phyloP scores from a whole-genome alignment of 768 basidiomycete genomes.

The Zangia roseola region DNA sequence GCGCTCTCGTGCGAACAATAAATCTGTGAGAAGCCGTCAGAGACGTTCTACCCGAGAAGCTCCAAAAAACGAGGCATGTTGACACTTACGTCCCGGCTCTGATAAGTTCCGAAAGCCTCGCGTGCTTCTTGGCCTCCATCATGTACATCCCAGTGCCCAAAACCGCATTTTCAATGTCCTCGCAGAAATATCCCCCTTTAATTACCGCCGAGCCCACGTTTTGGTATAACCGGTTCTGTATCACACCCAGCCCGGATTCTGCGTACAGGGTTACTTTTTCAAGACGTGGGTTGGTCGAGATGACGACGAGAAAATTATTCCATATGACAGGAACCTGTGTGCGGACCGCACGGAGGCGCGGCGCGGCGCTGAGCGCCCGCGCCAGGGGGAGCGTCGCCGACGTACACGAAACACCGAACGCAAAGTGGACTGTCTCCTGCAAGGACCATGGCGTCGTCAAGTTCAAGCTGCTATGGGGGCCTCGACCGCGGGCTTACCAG shows the following conservation, averaged over 20 bases:
- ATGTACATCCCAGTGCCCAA: conserved; percentile 55
- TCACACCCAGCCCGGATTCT: conserved; percentile 20
- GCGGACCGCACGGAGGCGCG: conserved; percentile 46
- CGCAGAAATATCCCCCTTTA: conserved; percentile 7
- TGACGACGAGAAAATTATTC: conserved; percentile 51
- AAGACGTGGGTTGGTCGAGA: conserved; percentile 48
- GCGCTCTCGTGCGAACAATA: conserved; percentile 37
- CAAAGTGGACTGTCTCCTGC: conserved; percentile 53
- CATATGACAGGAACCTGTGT: conserved; percentile 59
- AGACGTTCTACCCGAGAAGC: conserved; percentile 1
- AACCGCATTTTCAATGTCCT: conserved; percentile 33
- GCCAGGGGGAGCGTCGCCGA: conserved; percentile 28
- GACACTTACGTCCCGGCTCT: conserved; percentile 49
- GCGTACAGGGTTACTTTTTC: conserved; percentile 43
- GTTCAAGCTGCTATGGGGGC: neutral
- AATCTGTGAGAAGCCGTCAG: conserved; percentile 19
- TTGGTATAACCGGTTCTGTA: neutral
- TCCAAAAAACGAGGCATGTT: conserved; percentile 8
- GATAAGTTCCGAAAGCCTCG: conserved; percentile 52
- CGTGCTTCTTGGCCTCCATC: conserved; percentile 51
- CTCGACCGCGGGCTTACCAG: conserved; percentile 41
- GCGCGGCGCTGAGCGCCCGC: conserved; percentile 39
- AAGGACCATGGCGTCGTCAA: neutral
- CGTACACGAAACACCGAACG: conserved; percentile 53
- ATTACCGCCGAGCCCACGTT: conserved; percentile 9